A percentile compares a stretch with the other conserved stretches of the same genome.
These are phyloP conservation scores for Hemileccinum rubropunctum DNA, from an alignment of 768 basidiomycete species.

Conservation along the genomic window DNA sequence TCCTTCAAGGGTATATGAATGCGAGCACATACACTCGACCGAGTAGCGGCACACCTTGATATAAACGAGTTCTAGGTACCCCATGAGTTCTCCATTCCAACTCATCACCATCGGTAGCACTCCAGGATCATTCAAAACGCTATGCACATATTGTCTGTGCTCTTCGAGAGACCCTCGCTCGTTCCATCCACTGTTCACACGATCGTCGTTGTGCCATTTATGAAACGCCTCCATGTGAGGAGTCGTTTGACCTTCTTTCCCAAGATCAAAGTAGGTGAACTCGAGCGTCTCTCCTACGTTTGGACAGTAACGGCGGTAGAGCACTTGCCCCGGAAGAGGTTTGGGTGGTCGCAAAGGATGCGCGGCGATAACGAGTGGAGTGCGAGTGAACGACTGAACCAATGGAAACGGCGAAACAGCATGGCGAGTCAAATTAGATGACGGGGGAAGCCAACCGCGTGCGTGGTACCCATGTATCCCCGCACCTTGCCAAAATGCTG, in stretches of 20 bases:
- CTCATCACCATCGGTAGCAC: slow-evolving; percentile 42
- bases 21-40: neutral
- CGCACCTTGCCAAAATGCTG: slow-evolving; percentile 51
- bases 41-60: slow-evolving; percentile 35
- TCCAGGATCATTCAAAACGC: slow-evolving; percentile 36
- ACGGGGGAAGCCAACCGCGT: slow-evolving; percentile 32
- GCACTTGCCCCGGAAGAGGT: slow-evolving; percentile 37
- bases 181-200: slow-evolving; percentile 45
- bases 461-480: slow-evolving; percentile 35
- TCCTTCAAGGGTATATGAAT: slow-evolving; percentile 9
- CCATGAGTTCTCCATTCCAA: slow-evolving; percentile 44
- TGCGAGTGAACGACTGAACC: slow-evolving; percentile 42
- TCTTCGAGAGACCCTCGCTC: slow-evolving; percentile 43
- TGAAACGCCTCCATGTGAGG: slow-evolving; percentile 45
- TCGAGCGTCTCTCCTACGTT: slow-evolving; percentile 33
- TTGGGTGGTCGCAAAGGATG: slow-evolving; percentile 53
- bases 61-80: slow-evolving; percentile 46
- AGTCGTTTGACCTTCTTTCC: slow-evolving; percentile 7
- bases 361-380: slow-evolving; percentile 43
- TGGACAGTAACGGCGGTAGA: slow-evolving; percentile 39
- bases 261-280: slow-evolving; percentile 29
- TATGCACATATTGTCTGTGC: slow-evolving; percentile 40
- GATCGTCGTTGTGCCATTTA: slow-evolving; percentile 49
- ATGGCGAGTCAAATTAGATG: slow-evolving; percentile 27
- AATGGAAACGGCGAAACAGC: slow-evolving; percentile 34